Evolutionary conservation across 2,329 filamentous ascomycete genomes (phyloP), one percentile per base, ranked within the genome.

Genomic region (Coniochaeta pulveracea): DNA sequence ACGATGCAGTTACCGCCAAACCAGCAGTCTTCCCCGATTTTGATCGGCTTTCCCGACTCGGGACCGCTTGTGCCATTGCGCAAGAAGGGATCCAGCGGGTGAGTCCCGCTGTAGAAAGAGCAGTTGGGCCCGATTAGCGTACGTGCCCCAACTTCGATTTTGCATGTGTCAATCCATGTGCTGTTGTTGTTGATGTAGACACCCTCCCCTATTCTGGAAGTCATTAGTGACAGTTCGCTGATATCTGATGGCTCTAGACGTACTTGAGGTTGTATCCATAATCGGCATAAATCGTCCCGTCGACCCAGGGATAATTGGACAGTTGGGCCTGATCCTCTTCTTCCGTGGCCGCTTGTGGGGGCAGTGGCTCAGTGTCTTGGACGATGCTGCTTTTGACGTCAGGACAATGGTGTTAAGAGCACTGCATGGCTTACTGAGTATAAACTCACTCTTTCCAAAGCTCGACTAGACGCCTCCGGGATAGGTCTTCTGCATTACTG

Each of bases 21-120:
- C 83, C 83, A 85, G 56, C 82, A 83, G 58, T 93, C 85, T 42
- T 85, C 78, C 0, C 79, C 84, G 34, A 93, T 75, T 21, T 63
- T 68, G 40, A 94, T 83, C 8, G 80, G 72, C 43, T 72, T 75
- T 1, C 85, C 86, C 7, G 60, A 47, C 53, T 94, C 86, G 0
- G 85, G 85, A 0, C 85, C 85, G 10, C 70, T 64, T 1, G 69
- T 77, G 1, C 85, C 85, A 47, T 88, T 80, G 19, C 85, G 72
- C 5, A 89, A 43, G 1, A 66, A 66, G 1, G 83, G 82, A 44
- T 93, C 83, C 1, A 86, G 57, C 2, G 85, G 85, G 54, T 94
- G 86, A 0, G 70, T 77, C 2, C 72, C 86, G 24, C 73, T 72
- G 52, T 73, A 93, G 44, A 94, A 72, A 23, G 66, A 76, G 26